Conservation (phyloP, 345 rosid genomes). For the Populus tremula region DNA sequence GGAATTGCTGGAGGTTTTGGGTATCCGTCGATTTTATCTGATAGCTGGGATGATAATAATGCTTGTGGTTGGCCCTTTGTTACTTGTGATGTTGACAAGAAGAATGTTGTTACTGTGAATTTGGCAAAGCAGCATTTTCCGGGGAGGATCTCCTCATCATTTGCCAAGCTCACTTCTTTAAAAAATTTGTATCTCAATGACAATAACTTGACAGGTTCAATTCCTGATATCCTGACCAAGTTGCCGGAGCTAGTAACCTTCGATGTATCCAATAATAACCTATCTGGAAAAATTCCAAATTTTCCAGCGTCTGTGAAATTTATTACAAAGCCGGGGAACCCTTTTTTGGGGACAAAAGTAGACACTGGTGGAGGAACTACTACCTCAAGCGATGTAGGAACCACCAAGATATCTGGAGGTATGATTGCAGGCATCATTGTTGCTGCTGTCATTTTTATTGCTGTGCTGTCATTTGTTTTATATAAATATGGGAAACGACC, state of each 20-base stretch:
- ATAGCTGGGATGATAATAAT: constrained; percentile 67
- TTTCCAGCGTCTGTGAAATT: not conserved
- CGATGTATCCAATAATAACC: constrained; percentile 18
- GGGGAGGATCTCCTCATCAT: constrained; percentile 65
- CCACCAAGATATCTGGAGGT: constrained; percentile 8
- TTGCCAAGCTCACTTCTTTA: constrained; percentile 55
- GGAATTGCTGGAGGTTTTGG: constrained; percentile 63
- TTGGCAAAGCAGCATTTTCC: constrained; percentile 47
- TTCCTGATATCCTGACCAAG: constrained; percentile 58
- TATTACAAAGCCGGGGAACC: constrained; percentile 12
- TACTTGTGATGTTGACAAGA: constrained; percentile 45
- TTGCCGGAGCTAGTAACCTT: constrained; percentile 20
- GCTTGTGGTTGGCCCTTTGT: constrained; percentile 64
- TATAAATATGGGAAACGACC: constrained; percentile 12
- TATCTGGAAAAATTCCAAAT: constrained; percentile 11
- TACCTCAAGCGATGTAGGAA: not conserved
- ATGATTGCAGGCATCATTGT: constrained; percentile 19
- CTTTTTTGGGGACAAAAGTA: not conserved
- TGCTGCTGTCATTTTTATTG: constrained; percentile 17
- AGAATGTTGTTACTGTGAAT: constrained; percentile 41
- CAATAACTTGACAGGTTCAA: constrained; percentile 60
- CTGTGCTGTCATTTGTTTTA: constrained; percentile 8
- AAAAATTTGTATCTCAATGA: constrained; percentile 48
- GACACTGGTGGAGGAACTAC: not conserved
- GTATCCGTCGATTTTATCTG: constrained; percentile 56